phyloP scores from a whole-genome alignment of 768 basidiomycete genomes.

The Multifurca ochricompacta region DNA sequence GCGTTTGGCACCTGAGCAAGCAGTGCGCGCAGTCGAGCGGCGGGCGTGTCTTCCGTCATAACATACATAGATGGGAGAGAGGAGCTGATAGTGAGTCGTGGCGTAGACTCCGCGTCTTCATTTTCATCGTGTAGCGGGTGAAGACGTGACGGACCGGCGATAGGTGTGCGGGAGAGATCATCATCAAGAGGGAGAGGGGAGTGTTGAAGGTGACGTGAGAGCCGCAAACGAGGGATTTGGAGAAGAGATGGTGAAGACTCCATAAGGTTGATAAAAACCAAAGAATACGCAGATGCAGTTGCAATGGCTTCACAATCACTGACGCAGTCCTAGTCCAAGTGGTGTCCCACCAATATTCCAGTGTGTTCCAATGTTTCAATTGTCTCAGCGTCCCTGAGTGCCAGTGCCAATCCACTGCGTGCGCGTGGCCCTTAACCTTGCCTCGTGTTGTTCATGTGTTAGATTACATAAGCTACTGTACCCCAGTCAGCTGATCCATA shows the following conservation, averaged over 20 bases:
- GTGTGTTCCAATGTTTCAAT: no score
- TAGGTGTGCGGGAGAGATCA: slow-evolving; percentile 13
- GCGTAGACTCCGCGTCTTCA: slow-evolving; percentile 19
- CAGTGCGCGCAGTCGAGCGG: slow-evolving; percentile 18
- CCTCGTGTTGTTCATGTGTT: background rate
- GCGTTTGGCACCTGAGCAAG: slow-evolving; percentile 15
- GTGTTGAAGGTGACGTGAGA: slow-evolving; percentile 11
- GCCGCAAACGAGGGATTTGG: slow-evolving; percentile 8
- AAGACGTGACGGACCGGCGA: slow-evolving; percentile 19
- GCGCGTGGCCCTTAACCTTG: no score
- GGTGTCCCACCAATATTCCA: no score
- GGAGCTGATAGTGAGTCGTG: slow-evolving; percentile 15
- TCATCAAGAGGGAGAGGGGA: slow-evolving; percentile 2
- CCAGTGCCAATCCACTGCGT: no score
- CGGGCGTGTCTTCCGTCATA: slow-evolving; percentile 15
- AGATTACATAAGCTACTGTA: slow-evolving; percentile 2
- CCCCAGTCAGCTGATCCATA: background rate
- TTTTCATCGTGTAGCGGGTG: slow-evolving; percentile 10
- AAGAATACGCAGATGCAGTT: background rate
- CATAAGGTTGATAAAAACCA: slow-evolving; percentile 8
- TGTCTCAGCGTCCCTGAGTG: no score
- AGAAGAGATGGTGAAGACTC: slow-evolving; percentile 8
- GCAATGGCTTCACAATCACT: background rate
- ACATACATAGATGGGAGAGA: slow-evolving; percentile 16
- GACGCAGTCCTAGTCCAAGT: no score